Conservation (phyloP, 768 basidiomycete species). For the Postia placenta region DNA sequence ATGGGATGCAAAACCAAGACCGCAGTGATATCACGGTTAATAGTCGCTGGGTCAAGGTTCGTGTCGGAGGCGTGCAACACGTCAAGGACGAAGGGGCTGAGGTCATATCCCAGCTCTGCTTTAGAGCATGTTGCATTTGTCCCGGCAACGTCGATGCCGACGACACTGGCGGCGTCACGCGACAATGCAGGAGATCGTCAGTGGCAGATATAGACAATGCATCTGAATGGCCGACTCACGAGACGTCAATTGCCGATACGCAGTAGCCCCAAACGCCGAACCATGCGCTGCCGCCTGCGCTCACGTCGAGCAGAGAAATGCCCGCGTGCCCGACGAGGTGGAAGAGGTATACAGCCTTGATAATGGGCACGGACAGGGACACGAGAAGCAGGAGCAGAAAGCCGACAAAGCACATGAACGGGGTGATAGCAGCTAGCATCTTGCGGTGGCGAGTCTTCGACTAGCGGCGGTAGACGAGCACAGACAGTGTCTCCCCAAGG, state of each 20-base stretch:
- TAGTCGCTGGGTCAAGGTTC: constrained; percentile 30
- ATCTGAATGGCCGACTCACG: constrained; percentile 29
- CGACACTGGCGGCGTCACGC: constrained; percentile 29
- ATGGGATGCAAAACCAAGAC: constrained; percentile 52
- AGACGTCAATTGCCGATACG: constrained; percentile 37
- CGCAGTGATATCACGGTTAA: constrained; percentile 40
- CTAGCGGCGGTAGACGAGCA: not conserved
- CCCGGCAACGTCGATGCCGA: constrained; percentile 35
- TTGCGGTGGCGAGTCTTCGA: no score
- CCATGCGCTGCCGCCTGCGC: constrained; percentile 32
- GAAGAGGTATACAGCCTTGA: constrained; percentile 50
- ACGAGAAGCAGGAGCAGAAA: constrained; percentile 59
- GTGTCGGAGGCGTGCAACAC: constrained; percentile 32
- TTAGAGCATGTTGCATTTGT: constrained; percentile 40
- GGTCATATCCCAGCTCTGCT: constrained; percentile 46
- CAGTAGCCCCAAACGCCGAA: constrained; percentile 69
- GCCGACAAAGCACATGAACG: constrained; percentile 42
- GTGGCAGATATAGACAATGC: constrained; percentile 7
- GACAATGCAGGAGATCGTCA: constrained; percentile 11
- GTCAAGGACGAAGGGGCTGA: constrained; percentile 43
- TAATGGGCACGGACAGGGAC: constrained; percentile 56
- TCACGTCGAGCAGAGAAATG: constrained; percentile 28
- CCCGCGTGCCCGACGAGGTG: constrained; percentile 33
- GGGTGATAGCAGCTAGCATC: constrained; percentile 27
- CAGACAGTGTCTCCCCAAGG: no score